These are phyloP conservation scores for Bertia moriformis DNA, from an alignment of 2,329 filamentous ascomycete genomes.

Conservation along the genomic window DNA sequence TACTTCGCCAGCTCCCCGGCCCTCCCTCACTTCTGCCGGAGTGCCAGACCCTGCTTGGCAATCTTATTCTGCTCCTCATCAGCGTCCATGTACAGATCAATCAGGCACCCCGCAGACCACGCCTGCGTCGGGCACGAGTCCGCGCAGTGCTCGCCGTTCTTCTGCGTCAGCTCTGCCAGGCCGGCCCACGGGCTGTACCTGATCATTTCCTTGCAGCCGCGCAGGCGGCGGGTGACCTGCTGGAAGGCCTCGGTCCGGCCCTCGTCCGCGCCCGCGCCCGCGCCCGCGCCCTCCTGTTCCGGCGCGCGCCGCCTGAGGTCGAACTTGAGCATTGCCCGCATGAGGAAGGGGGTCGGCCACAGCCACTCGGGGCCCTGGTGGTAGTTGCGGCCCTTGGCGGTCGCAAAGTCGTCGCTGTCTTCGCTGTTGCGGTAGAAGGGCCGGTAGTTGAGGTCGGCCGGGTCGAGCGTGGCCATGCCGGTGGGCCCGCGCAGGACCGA, in stretches of 20 bases:
- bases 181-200: slow-evolving; percentile 73
- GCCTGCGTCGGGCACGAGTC: slow-evolving; percentile 95
- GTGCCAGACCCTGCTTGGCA: not conserved
- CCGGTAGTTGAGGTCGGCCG: slow-evolving; percentile 79
- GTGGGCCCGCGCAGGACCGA: slow-evolving; percentile 67
- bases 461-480: slow-evolving; percentile 92
- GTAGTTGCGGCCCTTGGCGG: slow-evolving; percentile 89
- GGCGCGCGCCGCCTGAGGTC: slow-evolving; percentile 61
- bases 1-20: too few species aligned
- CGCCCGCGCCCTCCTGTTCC: slow-evolving; percentile 16
- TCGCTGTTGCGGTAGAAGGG: slow-evolving; percentile 92
- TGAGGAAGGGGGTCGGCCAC: slow-evolving; percentile 93
- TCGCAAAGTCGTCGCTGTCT: slow-evolving; percentile 80
- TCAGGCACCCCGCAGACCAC: slow-evolving; percentile 87
- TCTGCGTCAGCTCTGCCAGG: slow-evolving; percentile 82
- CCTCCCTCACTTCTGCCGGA: not conserved
- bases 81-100: slow-evolving; percentile 93
- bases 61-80: slow-evolving; percentile 17
- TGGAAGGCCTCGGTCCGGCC: slow-evolving; percentile 80
- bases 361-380: slow-evolving; percentile 97
- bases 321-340: slow-evolving; percentile 81
- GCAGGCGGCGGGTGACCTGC: slow-evolving; percentile 73
- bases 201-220: slow-evolving; percentile 75
- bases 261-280: too few species aligned
- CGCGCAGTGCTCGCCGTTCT: slow-evolving; percentile 65